Evolutionary conservation across 2,329 filamentous ascomycete species (phyloP).

Genomic region (Talaromyces piceae): DNA sequence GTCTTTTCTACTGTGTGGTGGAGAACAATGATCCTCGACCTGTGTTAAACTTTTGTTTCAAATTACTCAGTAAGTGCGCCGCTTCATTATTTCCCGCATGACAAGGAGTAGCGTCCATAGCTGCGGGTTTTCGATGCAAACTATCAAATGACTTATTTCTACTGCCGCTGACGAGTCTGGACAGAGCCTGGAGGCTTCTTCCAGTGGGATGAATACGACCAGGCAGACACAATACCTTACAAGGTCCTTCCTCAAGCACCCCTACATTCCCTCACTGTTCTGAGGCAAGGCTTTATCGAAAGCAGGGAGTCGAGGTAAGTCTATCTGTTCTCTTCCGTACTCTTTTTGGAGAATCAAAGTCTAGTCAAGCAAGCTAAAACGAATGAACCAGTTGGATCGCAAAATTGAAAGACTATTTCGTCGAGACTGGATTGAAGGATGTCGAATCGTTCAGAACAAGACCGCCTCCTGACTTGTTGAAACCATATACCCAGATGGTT

Average conservation of each 20-base stretch:
- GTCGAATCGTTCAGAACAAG: background rate
- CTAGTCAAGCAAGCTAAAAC: background rate
- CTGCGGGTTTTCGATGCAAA: too few relatives aligned
- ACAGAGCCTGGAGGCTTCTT: constrained; percentile 1
- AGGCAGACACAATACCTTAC: background rate
- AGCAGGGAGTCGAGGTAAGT: background rate
- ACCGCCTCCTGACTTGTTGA: background rate
- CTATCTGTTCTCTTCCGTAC: background rate
- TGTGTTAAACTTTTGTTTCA: constrained; percentile 3
- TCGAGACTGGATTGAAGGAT: background rate
- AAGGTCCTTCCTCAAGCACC: background rate
- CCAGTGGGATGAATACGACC: constrained; percentile 7
- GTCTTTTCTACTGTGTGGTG: constrained; percentile 5
- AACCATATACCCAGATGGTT: background rate
- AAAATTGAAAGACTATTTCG: background rate
- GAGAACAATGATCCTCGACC: constrained; percentile 1
- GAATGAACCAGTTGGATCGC: background rate
- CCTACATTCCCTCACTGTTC: background rate
- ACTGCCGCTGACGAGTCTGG: background rate
- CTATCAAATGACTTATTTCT: background rate
- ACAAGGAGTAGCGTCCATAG: too few relatives aligned
- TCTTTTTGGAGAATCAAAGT: background rate
- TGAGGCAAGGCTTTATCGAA: background rate
- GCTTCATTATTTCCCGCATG: too few relatives aligned
- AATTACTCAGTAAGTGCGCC: constrained; percentile 1